Conservation (phyloP, 768 basidiomycete species). For the Rhizopogon rudus region DNA sequence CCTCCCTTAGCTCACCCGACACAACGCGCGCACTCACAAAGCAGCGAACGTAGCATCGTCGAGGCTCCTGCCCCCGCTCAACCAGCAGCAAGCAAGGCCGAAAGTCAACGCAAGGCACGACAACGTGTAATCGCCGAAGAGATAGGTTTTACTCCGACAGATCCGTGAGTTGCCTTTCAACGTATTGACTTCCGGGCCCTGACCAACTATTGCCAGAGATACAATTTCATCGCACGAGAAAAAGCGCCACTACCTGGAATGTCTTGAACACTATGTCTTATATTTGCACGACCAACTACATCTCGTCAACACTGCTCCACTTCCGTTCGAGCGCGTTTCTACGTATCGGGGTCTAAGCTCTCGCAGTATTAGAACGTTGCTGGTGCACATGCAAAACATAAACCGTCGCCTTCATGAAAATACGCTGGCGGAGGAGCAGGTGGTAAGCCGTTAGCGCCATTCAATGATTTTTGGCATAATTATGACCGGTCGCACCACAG, state of each 20-base stretch:
- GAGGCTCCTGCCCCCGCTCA: neutral
- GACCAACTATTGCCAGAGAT: conserved; percentile 36
- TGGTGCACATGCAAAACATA: conserved; percentile 65
- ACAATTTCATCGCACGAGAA: conserved; percentile 78
- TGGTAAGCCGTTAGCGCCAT: conserved; percentile 28
- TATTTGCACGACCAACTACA: conserved; percentile 61
- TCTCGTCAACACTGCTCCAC: conserved; percentile 42
- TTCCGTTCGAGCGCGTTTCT: conserved; percentile 44
- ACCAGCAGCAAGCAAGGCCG: conserved; percentile 25
- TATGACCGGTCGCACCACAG: conserved; percentile 5
- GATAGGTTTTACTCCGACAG: conserved; percentile 54
- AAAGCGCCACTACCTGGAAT: conserved; percentile 69
- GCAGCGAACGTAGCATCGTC: neutral
- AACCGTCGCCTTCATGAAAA: conserved; percentile 45
- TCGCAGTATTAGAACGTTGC: conserved; percentile 62
- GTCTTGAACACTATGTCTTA: conserved; percentile 64
- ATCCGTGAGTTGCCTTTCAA: conserved; percentile 42
- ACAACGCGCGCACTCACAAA: neutral
- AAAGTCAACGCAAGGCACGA: conserved; percentile 52
- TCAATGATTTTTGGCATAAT: neutral
- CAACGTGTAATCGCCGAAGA: conserved; percentile 53
- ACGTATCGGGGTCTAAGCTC: conserved; percentile 53
- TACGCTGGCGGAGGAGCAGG: conserved; percentile 50
- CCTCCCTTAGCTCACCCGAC: neutral
- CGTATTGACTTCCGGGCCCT: neutral